Conservation (phyloP, 768 basidiomycete genomes). For the Asterophora lycoperdoides region DNA sequence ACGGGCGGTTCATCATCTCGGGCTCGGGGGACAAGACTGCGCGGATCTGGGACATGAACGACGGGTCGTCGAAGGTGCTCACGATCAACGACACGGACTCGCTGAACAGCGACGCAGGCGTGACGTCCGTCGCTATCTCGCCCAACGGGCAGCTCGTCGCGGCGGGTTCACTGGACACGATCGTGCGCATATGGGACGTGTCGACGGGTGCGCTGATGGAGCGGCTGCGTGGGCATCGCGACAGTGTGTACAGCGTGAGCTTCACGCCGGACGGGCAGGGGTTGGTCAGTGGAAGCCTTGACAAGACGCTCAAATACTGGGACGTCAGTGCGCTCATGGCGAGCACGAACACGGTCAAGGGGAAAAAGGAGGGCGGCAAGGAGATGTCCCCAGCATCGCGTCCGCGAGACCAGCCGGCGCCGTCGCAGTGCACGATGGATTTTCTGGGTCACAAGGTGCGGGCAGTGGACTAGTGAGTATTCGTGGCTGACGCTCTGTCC, state of each 20-base stretch:
- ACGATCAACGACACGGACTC: constrained; percentile 52
- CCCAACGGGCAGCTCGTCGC: constrained; percentile 65
- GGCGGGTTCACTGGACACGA: constrained; percentile 68
- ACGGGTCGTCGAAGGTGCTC: constrained; percentile 37
- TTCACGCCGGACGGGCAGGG: constrained; percentile 91
- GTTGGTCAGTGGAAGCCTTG: constrained; percentile 87
- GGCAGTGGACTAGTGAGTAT: constrained; percentile 38
- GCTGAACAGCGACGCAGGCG: constrained; percentile 48
- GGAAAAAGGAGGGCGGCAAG: constrained; percentile 44
- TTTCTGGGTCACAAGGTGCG: constrained; percentile 87
- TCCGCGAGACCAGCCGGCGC: constrained; percentile 47
- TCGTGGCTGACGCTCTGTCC: not conserved
- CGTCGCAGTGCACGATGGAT: constrained; percentile 63
- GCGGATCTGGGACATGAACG: constrained; percentile 43
- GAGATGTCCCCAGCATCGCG: constrained; percentile 18
- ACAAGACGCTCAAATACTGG: constrained; percentile 87
- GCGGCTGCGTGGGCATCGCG: constrained; percentile 69
- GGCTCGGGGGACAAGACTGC: constrained; percentile 72
- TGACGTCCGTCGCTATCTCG: constrained; percentile 76
- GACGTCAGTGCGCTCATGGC: constrained; percentile 68
- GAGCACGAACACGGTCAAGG: constrained; percentile 46
- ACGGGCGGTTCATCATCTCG: constrained; percentile 82
- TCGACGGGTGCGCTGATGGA: constrained; percentile 60
- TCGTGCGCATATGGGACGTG: constrained; percentile 83
- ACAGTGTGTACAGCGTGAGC: constrained; percentile 84